Evolutionary conservation across 345 rosid genomes (phyloP), one percentile per base, ranked within the genome.

Genomic region (Murraya paniculata): DNA sequence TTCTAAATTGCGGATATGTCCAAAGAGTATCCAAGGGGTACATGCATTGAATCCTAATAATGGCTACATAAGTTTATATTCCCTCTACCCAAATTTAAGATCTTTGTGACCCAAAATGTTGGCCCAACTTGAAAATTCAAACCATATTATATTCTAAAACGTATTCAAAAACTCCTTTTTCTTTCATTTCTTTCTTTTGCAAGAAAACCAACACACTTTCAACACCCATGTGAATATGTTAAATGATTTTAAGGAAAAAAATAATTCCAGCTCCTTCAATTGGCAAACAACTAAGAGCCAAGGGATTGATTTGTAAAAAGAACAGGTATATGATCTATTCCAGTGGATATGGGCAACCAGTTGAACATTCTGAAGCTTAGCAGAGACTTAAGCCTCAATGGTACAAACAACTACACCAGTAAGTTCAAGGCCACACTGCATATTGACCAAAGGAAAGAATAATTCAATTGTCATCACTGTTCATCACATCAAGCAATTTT

Each of bases 361-460:
- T 25, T 41, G 56, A 68, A 14, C 57, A 27, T 19, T 33, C 22
- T 16, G 35, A 68, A 53, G 61, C 24, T 53, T 53, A 18, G 38
- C 8, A 30, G 74, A 53, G 74, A 53, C 39, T 53, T 71, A 25
- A 53, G 59, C 57, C 35, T 5, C 72, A 41, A 11, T 27, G n/a
- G 48, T 16, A 68, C 9, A 68, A 4, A 22, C 57, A 68, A 45
- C 58, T 7, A 64, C 45, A 33, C 57, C 45, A 56, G 30, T 56
- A 72, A 21, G 30, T 30, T 64, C 41, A 56, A 72, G 28, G 39
- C n/a, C 39, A 73, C n/a, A 22, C 59, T 72, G 64, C 55, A 73
- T 45, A 73, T 57, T 39, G 68, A 38, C 35, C 35, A 11, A 18
- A 73, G 8, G 11, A 73, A 33, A 73, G 30, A 5, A 56, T 59